Percentiles rank a stretch among this genome's conserved stretches.
Conservation (phyloP, 441 rosid species). For the Adansonia gregorii region DNA sequence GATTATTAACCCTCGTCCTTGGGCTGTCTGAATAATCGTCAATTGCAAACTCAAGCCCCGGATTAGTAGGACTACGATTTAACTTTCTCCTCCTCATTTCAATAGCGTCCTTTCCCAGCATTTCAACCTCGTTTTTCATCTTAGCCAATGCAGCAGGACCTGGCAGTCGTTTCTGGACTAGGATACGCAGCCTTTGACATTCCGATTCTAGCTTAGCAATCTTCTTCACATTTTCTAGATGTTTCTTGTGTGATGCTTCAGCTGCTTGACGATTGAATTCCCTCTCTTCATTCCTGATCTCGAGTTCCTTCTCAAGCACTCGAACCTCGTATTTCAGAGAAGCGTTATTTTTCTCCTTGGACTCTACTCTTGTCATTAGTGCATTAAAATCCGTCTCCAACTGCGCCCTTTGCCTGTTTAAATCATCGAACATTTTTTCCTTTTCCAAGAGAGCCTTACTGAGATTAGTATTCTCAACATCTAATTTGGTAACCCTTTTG, state of each 20-base stretch:
- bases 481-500: conserved; percentile 52
- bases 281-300: conserved; percentile 80
- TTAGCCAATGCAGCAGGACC: conserved; percentile 78
- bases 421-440: conserved; percentile 57
- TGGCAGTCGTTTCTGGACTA: conserved; percentile 76
- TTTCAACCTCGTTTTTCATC: conserved; percentile 77
- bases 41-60: conserved; percentile 36
- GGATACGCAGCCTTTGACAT: conserved; percentile 77
- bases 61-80: conserved; percentile 41
- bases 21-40: conserved; percentile 42
- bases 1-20: conserved; percentile 42
- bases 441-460: conserved; percentile 58
- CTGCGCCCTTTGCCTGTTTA: conserved; percentile 54
- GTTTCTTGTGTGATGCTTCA: conserved; percentile 75
- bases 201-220: conserved; percentile 86
- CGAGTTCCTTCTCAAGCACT: conserved; percentile 81
- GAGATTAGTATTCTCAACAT: conserved; percentile 62
- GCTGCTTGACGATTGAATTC: conserved; percentile 69
- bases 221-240: conserved; percentile 73
- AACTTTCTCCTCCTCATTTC: conserved; percentile 56
- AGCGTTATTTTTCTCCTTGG: conserved; percentile 75
- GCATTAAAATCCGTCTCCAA: conserved; percentile 56
- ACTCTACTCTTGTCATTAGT: conserved; percentile 64
- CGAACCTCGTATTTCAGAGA: conserved; percentile 80
- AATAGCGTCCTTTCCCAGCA: conserved; percentile 54